Conservation (phyloP, 257 asterid genomes). For the Ajuga chamaepitys region DNA sequence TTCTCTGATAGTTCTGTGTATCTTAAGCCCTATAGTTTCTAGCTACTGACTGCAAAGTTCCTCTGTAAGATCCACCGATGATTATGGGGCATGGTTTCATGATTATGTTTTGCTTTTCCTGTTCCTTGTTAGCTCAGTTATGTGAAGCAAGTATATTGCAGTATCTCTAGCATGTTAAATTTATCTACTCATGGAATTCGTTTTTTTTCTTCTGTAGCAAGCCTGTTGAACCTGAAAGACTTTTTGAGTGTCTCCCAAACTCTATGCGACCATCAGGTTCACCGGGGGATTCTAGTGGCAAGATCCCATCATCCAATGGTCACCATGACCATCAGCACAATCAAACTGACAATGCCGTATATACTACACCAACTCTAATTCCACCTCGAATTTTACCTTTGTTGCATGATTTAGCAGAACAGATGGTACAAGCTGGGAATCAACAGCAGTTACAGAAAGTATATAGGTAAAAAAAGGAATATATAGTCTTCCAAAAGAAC, state of each 20-base stretch:
- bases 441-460: conserved; percentile 74
- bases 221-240: conserved; percentile 98
- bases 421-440: conserved; percentile 94
- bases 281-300: conserved; percentile 70
- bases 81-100: not conserved
- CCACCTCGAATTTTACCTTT: conserved; percentile 90
- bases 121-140: conserved; percentile 1
- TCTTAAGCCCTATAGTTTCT: no score
- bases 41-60: no score
- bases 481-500: conserved; percentile 3
- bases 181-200: not conserved
- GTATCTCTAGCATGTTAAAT: not conserved
- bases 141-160: not conserved
- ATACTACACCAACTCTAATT: conserved; percentile 84
- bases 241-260: conserved; percentile 97
- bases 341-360: conserved; percentile 53
- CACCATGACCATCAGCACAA: conserved; percentile 56
- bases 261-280: conserved; percentile 95
- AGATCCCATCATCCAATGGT: conserved; percentile 52
- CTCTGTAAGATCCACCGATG: no score
- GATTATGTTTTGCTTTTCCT: not conserved
- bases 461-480: conserved; percentile 87
- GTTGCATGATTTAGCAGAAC: conserved; percentile 89
- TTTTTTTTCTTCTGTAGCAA: conserved; percentile 57
- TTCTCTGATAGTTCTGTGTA: no score